Percentiles rank a stretch among this genome's conserved stretches.
Conservation (phyloP, 2,329 filamentous ascomycete species). For the Pseudogymnoascus pannorum region DNA sequence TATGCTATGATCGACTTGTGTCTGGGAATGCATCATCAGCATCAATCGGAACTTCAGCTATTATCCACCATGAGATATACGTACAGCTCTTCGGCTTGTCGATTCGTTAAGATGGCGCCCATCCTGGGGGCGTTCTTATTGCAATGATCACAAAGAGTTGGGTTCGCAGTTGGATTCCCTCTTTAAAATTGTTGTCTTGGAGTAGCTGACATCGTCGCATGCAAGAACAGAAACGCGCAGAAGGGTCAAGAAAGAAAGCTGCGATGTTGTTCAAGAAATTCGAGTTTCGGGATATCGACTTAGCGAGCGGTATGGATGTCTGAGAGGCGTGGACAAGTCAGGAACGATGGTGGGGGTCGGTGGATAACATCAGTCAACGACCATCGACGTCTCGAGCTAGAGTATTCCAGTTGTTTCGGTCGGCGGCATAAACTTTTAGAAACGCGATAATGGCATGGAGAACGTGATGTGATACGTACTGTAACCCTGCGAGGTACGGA, state of each 20-base stretch:
- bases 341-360: neutral
- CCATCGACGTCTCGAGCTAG: neutral
- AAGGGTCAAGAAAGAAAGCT: neutral
- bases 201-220: neutral
- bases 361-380: conserved; percentile 5
- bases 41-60: neutral
- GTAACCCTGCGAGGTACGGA: conserved; percentile 5
- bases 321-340: neutral
- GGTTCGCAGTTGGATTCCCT: neutral
- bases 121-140: neutral
- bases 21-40: conserved; percentile 38
- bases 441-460: neutral
- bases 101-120: conserved; percentile 4
- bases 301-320: conserved; percentile 8
- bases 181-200: conserved; percentile 1
- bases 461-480: conserved; percentile 7
- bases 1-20: conserved; percentile 95
- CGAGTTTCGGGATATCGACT: conserved; percentile 7
- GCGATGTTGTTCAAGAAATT: neutral
- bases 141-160: neutral
- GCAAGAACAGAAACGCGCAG: conserved; percentile 3
- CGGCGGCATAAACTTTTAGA: neutral
- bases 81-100: conserved; percentile 7
- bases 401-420: neutral
- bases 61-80: neutral